Conservation (phyloP, 2,329 filamentous ascomycete species). For the Penicillium aurantiogriseum region DNA sequence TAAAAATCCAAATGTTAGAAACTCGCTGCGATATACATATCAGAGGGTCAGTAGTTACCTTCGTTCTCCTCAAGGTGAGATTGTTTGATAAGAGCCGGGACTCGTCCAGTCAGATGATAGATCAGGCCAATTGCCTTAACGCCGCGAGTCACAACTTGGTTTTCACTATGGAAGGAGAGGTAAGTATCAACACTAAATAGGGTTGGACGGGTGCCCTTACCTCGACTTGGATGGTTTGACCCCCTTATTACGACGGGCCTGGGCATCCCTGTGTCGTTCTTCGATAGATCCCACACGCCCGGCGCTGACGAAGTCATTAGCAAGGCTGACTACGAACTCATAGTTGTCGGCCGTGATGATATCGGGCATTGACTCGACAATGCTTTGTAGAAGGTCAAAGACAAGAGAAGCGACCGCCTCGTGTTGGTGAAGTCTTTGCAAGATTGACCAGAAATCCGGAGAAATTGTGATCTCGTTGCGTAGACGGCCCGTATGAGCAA, state of each 20-base stretch:
- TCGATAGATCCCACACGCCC: conserved; percentile 69
- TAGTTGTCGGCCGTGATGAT: conserved; percentile 96
- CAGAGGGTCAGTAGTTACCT: conserved; percentile 50
- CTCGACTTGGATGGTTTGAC: conserved; percentile 54
- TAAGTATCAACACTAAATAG: conserved; percentile 7
- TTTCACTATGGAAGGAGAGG: conserved; percentile 52
- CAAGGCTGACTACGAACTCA: conserved; percentile 75
- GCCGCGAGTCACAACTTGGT: conserved; percentile 71
- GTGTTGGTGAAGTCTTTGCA: conserved; percentile 70
- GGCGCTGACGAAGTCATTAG: conserved; percentile 86
- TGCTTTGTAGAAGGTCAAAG: conserved; percentile 80
- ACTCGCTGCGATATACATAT: background rate
- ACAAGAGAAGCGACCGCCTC: conserved; percentile 71
- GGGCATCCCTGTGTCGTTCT: conserved; percentile 66
- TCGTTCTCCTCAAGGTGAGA: conserved; percentile 87
- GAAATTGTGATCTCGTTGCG: conserved; percentile 93
- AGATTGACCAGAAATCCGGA: conserved; percentile 93
- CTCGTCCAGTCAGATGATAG: conserved; percentile 75
- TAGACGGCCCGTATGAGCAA: conserved; percentile 72
- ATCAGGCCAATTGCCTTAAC: conserved; percentile 79
- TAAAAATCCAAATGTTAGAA: conserved; percentile 33
- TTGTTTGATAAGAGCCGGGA: conserved; percentile 84
- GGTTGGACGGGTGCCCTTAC: conserved; percentile 49
- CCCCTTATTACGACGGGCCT: conserved; percentile 53
- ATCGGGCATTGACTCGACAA: conserved; percentile 68